phyloP scores from a whole-genome alignment of 306 rosid genomes.

The Prunus mira region DNA sequence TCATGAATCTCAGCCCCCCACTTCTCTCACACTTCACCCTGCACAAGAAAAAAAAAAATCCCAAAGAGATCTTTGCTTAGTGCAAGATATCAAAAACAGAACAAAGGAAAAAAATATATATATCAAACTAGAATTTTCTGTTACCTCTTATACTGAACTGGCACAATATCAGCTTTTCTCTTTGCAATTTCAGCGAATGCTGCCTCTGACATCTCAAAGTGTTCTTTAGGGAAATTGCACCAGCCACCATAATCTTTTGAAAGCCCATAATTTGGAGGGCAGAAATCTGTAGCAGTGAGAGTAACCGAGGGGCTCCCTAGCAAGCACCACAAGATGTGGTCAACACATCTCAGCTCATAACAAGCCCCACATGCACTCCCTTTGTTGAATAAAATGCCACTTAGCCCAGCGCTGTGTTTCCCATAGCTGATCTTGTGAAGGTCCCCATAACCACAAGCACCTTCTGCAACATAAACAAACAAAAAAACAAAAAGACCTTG shows the following conservation, averaged over 20 bases:
- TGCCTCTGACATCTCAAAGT: conserved; percentile 86
- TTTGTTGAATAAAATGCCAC: conserved; percentile 79
- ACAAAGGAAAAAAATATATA: background rate
- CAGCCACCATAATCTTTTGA: conserved; percentile 95
- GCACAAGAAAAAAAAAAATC: conserved; percentile 28
- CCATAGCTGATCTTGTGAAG: conserved; percentile 81
- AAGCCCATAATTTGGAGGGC: conserved; percentile 87
- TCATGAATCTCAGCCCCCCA: conserved; percentile 75
- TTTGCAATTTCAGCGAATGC: conserved; percentile 83
- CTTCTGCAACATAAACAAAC: conserved; percentile 56
- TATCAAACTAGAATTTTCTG: background rate
- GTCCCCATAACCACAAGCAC: conserved; percentile 98
- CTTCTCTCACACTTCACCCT: conserved; percentile 82
- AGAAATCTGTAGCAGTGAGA: conserved; percentile 93
- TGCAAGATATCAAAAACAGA: conserved; percentile 5
- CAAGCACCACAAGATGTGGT: conserved; percentile 89
- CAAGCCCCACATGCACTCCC: conserved; percentile 96
- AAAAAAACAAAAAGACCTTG: background rate
- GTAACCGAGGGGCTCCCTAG: conserved; percentile 82
- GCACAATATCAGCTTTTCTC: conserved; percentile 78
- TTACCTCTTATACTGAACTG: conserved; percentile 93
- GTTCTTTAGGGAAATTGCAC: conserved; percentile 92
- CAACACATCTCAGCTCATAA: conserved; percentile 88
- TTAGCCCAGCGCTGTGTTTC: conserved; percentile 74
- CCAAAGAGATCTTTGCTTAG: conserved; percentile 14